Percentiles rank a stretch among this genome's conserved stretches.
phyloP scores from a whole-genome alignment of 106 monocot species.

The Acorus gramineus region DNA sequence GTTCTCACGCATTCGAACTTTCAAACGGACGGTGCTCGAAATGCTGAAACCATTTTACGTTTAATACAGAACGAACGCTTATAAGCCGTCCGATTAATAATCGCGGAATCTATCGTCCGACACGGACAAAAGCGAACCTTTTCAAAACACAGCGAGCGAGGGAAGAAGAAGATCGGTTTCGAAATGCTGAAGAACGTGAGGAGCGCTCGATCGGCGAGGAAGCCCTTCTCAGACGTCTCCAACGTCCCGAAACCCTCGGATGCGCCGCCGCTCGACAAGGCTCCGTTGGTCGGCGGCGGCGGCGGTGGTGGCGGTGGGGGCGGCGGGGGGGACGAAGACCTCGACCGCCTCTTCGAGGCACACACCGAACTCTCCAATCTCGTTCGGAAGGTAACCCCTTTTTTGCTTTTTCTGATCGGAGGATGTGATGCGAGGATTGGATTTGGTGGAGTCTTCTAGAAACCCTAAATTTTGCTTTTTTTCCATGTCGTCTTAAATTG shows the following conservation, averaged over 20 bases:
- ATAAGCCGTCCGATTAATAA: too few relatives aligned
- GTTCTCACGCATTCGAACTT: too few relatives aligned
- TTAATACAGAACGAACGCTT: too few relatives aligned
- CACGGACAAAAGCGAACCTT: too few relatives aligned
- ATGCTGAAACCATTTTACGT: too few relatives aligned
- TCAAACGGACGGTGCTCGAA: too few relatives aligned
- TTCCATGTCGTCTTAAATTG: not conserved
- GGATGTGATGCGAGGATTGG: not conserved
- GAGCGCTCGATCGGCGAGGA: constrained; percentile 13
- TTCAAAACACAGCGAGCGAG: too few relatives aligned
- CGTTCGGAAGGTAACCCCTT: constrained; percentile 8
- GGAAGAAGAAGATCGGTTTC: too few relatives aligned
- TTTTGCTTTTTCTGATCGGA: not conserved
- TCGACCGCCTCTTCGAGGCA: constrained; percentile 26
- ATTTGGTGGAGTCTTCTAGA: not conserved
- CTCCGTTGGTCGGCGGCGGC: constrained; percentile 5
- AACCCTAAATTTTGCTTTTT: not conserved
- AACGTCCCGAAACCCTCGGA: constrained; percentile 3
- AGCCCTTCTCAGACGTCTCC: constrained; percentile 13
- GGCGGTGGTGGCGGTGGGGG: not conserved
- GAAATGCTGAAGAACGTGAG: constrained; percentile 13
- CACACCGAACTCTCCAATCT: constrained; percentile 29
- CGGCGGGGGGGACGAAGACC: constrained; percentile 5
- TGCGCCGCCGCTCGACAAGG: not conserved
- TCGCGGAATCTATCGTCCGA: too few relatives aligned